A percentile compares a stretch with the other conserved stretches of the same genome.
phyloP scores from a whole-genome alignment of 2,329 filamentous ascomycete genomes.

The Colletotrichum theobromicola region DNA sequence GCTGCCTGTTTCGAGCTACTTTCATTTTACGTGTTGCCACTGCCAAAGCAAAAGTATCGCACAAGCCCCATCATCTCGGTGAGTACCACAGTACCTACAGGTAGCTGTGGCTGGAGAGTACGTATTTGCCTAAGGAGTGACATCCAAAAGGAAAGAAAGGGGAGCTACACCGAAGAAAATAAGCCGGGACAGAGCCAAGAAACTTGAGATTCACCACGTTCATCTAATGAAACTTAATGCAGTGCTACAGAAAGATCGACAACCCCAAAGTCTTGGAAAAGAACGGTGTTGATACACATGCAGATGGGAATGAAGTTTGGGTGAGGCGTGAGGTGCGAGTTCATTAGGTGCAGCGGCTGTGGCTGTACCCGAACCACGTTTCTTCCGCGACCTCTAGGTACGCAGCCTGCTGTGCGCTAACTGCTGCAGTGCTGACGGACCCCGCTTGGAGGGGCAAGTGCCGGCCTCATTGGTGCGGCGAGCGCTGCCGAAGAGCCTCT shows the following conservation, averaged over 20 bases:
- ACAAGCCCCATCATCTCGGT: background rate
- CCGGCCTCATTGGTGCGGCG: constrained; percentile 10
- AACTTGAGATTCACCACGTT: background rate
- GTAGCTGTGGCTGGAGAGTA: constrained; percentile 1
- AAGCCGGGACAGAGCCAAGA: background rate
- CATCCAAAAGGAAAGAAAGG: background rate
- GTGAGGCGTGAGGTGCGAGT: background rate
- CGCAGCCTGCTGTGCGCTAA: background rate
- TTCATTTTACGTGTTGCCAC: background rate
- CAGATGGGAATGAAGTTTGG: background rate
- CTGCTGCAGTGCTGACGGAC: background rate
- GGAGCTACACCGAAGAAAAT: background rate
- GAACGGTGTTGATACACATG: background rate
- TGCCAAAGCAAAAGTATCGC: background rate
- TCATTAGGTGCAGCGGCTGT: constrained; percentile 1
- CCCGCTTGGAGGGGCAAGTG: background rate
- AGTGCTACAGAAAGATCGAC: background rate
- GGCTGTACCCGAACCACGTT: constrained; percentile 3
- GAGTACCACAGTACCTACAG: background rate
- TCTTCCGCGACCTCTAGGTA: constrained; percentile 3
- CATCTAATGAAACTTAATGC: background rate
- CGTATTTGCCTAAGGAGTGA: too few relatives aligned
- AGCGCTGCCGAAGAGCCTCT: constrained; percentile 12
- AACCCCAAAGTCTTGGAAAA: background rate
- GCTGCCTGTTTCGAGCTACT: constrained; percentile 2